Conservation (phyloP, 345 rosid species). For the Trapa incisa region DNA sequence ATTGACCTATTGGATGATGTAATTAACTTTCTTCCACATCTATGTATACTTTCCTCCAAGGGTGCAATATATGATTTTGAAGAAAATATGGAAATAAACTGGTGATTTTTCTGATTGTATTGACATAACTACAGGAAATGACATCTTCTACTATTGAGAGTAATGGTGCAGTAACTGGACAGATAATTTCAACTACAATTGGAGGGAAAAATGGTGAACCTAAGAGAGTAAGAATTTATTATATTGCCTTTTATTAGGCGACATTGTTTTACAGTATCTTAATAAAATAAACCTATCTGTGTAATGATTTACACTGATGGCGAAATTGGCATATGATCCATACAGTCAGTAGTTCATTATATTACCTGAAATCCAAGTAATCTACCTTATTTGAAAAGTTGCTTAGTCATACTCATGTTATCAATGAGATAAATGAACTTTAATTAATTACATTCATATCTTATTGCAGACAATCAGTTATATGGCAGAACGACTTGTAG, state of each 20-base stretch:
- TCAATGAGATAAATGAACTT: background rate
- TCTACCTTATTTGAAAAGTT: background rate
- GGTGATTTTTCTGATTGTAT: background rate
- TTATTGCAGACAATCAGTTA: constrained; percentile 62
- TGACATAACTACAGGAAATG: constrained; percentile 34
- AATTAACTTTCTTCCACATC: background rate
- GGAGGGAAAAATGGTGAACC: constrained; percentile 88
- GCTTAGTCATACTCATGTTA: background rate
- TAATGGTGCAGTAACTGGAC: constrained; percentile 57
- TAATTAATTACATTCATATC: background rate
- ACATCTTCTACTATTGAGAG: constrained; percentile 39
- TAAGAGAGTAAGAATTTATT: constrained; percentile 34
- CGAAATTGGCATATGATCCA: background rate
- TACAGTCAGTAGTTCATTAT: background rate
- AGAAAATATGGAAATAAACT: background rate
- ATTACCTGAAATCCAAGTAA: background rate
- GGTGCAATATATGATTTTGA: background rate
- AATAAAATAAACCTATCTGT: background rate
- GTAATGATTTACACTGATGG: background rate
- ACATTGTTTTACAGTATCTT: background rate
- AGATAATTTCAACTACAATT: constrained; percentile 60
- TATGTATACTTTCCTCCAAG: background rate
- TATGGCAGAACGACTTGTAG: constrained; percentile 84
- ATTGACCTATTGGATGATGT: background rate
- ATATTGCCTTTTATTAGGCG: background rate